Evolutionary conservation across 2,329 filamentous ascomycete species (phyloP), one percentile per base, ranked within the genome.

Genomic region (Aschersonia sp.): DNA sequence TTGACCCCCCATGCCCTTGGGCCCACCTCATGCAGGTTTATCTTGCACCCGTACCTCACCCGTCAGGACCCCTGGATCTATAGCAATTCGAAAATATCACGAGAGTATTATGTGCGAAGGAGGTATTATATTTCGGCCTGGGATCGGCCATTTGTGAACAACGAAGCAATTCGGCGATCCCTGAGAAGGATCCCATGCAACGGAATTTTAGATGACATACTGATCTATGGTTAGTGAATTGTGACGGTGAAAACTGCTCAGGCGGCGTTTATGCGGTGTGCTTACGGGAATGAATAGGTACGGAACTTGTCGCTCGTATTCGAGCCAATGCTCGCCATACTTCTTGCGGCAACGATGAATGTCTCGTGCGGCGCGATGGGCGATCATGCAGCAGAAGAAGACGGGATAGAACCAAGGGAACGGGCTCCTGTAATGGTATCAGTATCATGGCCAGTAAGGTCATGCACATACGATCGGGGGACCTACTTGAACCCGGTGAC

Each of bases 401-500:
- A 85, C 63, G 0, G 85, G 83, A 59, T 94, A 91, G 65, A 94
- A 94, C 85, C 86, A 94, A 0, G 87, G 87, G 66, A 92, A 89
- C 0, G 85, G 85, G 58, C 82, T 86, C 55, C 59, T 60, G 29
- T 2, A 35, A 56, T 86, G 44, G 28, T n/a, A 29, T n/a, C 9
- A 3, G 28, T n/a, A n/a, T n/a, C 9, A 29, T 5, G 2, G 20
- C 7, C 40, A 29, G 68, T 51, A 95, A 65, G 4, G 81, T 82
- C 64, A 85, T 85, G 83, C 87, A 87, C 88, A n/a, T 64, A 91
- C 85, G 4, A 89, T 89, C 70, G 95, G 94, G 94, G 9, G 40
- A 54, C 55, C 45, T 52, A 66, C 60, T 64, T 58, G 49, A 73
- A 73, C 1, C 70, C 70, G 5, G 70, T 73, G 44, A 73, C 64